Percentiles rank a stretch among this genome's conserved stretches.
Evolutionary conservation across 768 basidiomycete species (phyloP).

Genomic region (Kwoniella dendrophila): DNA sequence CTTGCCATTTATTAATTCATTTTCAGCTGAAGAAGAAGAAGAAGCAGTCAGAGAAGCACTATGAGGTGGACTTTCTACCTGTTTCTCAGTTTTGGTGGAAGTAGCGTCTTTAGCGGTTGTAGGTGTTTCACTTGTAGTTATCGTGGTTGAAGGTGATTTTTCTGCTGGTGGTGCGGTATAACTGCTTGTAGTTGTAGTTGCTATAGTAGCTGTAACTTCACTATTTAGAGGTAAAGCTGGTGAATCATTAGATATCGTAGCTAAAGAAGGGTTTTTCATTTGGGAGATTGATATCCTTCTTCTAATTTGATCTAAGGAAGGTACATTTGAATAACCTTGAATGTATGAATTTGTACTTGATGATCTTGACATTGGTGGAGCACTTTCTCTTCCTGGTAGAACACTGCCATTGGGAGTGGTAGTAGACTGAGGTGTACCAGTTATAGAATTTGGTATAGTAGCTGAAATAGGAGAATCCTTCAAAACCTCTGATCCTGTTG

Average conservation of each 20-base stretch:
- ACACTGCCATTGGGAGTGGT: not conserved
- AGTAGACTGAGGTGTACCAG: conserved; percentile 3
- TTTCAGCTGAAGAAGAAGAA: not conserved
- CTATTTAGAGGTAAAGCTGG: not conserved
- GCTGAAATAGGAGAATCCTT: conserved; percentile 4
- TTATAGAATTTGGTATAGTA: conserved; percentile 4
- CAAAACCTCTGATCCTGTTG: not conserved
- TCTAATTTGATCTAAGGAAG: conserved; percentile 43
- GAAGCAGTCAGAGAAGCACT: conserved; percentile 15
- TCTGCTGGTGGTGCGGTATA: not conserved
- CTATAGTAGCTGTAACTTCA: not conserved
- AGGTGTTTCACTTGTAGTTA: no score
- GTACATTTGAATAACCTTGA: conserved; percentile 46
- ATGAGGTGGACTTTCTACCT: conserved; percentile 14
- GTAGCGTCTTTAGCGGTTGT: no score
- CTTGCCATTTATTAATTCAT: not conserved
- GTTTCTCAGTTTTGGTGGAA: not conserved
- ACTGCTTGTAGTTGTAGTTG: not conserved
- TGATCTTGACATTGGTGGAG: conserved; percentile 16
- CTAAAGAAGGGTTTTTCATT: not conserved
- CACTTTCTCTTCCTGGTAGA: conserved; percentile 3
- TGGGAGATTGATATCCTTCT: conserved; percentile 24
- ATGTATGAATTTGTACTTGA: conserved; percentile 30
- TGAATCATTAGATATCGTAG: not conserved
- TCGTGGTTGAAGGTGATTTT: no score